Evolutionary conservation across 2,329 filamentous ascomycete genomes (phyloP).

Genomic region (Cladorrhinum sp.): DNA sequence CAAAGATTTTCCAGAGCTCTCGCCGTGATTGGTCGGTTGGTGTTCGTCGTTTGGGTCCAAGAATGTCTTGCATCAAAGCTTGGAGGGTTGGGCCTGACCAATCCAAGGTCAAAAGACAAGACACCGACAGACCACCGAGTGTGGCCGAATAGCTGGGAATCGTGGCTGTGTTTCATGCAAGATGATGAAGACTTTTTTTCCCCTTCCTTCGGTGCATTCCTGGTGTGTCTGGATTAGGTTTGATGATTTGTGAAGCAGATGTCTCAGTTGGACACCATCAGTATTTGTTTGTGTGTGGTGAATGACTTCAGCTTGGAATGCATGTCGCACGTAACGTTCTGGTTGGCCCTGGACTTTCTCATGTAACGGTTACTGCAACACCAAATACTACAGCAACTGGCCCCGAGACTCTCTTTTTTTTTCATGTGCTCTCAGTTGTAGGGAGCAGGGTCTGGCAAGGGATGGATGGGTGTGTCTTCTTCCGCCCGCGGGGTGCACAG

Average conservation of each 20-base stretch:
- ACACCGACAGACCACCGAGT: constrained; percentile 1
- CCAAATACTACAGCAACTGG: background rate
- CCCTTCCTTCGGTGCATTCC: too few species aligned
- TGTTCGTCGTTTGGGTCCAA: background rate
- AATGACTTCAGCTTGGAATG: background rate
- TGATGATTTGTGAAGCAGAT: background rate
- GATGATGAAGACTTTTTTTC: background rate
- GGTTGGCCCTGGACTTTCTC: background rate
- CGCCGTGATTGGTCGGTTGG: background rate
- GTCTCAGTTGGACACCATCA: background rate
- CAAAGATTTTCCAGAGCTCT: background rate
- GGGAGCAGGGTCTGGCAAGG: too few species aligned
- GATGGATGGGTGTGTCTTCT: background rate
- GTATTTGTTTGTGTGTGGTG: background rate
- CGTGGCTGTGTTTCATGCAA: background rate
- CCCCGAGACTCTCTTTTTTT: background rate
- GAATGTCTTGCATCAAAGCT: background rate
- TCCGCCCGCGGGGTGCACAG: background rate
- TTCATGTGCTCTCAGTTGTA: background rate
- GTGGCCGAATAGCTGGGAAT: background rate
- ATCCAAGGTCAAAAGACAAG: background rate
- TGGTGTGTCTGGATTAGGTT: background rate
- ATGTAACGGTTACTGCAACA: background rate
- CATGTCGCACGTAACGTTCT: constrained; percentile 9
- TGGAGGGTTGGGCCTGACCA: background rate